phyloP scores from a whole-genome alignment of 2,329 filamentous ascomycete genomes.

The Aspergillus sp. region DNA sequence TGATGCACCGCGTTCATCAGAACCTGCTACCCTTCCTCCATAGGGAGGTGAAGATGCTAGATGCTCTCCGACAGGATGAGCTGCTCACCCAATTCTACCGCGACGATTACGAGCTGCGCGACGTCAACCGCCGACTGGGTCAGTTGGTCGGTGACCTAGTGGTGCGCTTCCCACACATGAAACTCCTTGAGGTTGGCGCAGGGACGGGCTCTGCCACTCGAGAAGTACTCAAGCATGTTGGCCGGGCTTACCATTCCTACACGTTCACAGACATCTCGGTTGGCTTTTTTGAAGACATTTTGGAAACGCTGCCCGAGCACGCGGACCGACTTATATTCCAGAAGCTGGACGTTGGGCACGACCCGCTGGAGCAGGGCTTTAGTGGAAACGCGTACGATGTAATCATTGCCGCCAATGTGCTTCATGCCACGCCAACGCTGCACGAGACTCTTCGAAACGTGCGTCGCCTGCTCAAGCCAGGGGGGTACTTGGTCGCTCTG shows the following conservation, averaged over 20 bases:
- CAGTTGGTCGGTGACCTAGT: not conserved
- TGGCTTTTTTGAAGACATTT: conserved; percentile 28
- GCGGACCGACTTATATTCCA: conserved; percentile 21
- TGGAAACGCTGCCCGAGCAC: conserved; percentile 18
- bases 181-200: conserved; percentile 19
- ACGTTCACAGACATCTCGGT: conserved; percentile 23
- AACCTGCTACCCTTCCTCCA: not conserved
- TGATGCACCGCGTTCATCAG: no score
- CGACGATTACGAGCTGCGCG: not conserved
- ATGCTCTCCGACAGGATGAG: not conserved
- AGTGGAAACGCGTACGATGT: conserved; percentile 23
- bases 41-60: not conserved
- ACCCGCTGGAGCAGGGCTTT: conserved; percentile 24
- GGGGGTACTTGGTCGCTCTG: conserved; percentile 27
- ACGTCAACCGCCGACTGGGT: not conserved
- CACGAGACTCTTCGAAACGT: conserved; percentile 21
- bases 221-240: conserved; percentile 2
- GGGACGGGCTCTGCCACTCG: conserved; percentile 13
- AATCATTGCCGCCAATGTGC: conserved; percentile 27
- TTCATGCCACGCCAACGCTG: conserved; percentile 25
- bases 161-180: conserved; percentile 5
- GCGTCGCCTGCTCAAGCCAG: conserved; percentile 31
- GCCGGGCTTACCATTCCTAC: conserved; percentile 4
- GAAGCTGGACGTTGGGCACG: conserved; percentile 22
- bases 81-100: not conserved